Evolutionary conservation across 2,329 filamentous ascomycete genomes (phyloP).

Genomic region (Talaromyces sp.): DNA sequence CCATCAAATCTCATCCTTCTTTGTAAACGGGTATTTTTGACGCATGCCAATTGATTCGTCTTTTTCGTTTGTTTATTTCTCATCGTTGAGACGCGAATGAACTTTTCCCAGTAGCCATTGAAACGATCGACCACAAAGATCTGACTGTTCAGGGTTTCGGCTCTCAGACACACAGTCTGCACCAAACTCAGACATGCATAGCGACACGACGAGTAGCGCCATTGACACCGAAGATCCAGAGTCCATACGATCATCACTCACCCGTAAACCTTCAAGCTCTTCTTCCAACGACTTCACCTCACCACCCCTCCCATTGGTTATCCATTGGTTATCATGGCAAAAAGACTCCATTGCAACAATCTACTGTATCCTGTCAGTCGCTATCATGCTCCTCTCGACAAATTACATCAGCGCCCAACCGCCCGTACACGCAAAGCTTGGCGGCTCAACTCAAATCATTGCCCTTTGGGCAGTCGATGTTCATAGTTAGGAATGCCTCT

Average conservation of each 20-base stretch:
- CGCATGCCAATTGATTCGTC: not conserved
- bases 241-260: not conserved
- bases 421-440: conserved; percentile 38
- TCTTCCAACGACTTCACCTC: conserved; percentile 18
- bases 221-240: not conserved
- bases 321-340: conserved; percentile 21
- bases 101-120: too few relatives aligned
- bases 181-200: not conserved
- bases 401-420: conserved; percentile 41
- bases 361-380: conserved; percentile 37
- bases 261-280: conserved; percentile 7
- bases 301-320: conserved; percentile 23
- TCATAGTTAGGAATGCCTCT: conserved; percentile 43
- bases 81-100: not conserved
- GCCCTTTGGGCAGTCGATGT: conserved; percentile 42
- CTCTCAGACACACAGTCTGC: not conserved
- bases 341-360: conserved; percentile 23
- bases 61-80: not conserved
- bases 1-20: not conserved
- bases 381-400: conserved; percentile 40
- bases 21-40: too few relatives aligned
- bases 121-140: too few relatives aligned
- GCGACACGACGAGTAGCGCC: not conserved
- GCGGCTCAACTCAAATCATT: conserved; percentile 36
- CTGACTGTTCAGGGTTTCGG: too few relatives aligned